Evolutionary conservation across 495 filamentous ascomycete genomes (phyloP).

Genomic region (Delitschia confertaspora): DNA sequence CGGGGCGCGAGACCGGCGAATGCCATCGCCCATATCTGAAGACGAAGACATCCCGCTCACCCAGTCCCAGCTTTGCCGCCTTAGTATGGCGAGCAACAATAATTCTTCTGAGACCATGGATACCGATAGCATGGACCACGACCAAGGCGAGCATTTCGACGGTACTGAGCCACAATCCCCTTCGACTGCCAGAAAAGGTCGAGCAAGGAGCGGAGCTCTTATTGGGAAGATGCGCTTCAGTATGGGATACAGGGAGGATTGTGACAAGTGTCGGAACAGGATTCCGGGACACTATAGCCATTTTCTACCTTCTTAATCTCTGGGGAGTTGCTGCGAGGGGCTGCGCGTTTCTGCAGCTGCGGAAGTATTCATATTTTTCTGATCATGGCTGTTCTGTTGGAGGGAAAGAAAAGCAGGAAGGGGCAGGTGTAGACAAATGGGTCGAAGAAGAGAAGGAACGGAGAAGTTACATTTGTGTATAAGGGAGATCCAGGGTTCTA

Average conservation of each 20-base stretch:
- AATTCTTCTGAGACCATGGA: constrained; percentile 17
- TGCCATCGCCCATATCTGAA: constrained; percentile 67
- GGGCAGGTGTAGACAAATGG: no score
- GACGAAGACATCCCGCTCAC: constrained; percentile 37
- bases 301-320: constrained; percentile 41
- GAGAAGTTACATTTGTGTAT: no score
- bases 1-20: constrained; percentile 47
- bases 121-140: neutral
- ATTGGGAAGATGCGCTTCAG: constrained; percentile 59
- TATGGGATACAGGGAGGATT: constrained; percentile 80
- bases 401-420: no score
- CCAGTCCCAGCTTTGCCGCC: constrained; percentile 26
- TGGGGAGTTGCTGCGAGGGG: no score
- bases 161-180: constrained; percentile 6
- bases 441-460: no score
- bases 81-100: constrained; percentile 17
- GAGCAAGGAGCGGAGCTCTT: constrained; percentile 40
- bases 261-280: constrained; percentile 70
- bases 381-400: no score
- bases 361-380: no score
- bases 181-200: constrained; percentile 33
- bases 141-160: neutral
- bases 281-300: constrained; percentile 86
- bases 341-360: no score
- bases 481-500: no score